Evolutionary conservation across 768 basidiomycete genomes (phyloP).

Genomic region (Suillus subalutaceus): DNA sequence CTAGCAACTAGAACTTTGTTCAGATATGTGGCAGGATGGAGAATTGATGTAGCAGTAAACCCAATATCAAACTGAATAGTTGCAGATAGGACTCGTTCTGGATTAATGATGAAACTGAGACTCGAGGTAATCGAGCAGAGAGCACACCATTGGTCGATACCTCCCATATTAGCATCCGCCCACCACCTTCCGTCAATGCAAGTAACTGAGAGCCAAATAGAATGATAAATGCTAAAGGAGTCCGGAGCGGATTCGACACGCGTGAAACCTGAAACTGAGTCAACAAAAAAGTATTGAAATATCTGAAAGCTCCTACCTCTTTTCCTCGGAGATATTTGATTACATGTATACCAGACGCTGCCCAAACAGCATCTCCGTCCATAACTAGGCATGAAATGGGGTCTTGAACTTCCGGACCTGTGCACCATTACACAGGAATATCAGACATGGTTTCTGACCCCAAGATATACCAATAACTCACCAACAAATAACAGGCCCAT

Average conservation of each 20-base stretch:
- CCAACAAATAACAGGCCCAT: constrained; percentile 94
- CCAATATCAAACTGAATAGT: constrained; percentile 78
- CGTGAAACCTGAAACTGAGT: constrained; percentile 46
- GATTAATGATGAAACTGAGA: constrained; percentile 10
- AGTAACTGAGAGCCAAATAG: constrained; percentile 84
- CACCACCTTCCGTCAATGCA: constrained; percentile 78
- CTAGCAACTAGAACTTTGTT: constrained; percentile 93
- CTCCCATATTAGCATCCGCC: constrained; percentile 79
- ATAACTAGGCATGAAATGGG: constrained; percentile 77
- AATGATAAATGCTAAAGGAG: constrained; percentile 61
- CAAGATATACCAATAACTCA: constrained; percentile 44
- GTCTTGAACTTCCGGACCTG: constrained; percentile 82
- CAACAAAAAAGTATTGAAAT: constrained; percentile 4
- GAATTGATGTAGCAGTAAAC: constrained; percentile 82
- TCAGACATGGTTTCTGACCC: constrained; percentile 4
- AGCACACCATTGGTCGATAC: constrained; percentile 57
- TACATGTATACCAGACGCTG: constrained; percentile 64
- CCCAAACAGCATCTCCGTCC: constrained; percentile 88
- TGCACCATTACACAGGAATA: constrained; percentile 10
- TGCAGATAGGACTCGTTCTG: constrained; percentile 37
- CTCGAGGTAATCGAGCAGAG: neutral
- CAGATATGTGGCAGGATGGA: constrained; percentile 95
- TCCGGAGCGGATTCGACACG: constrained; percentile 65
- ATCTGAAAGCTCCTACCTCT: constrained; percentile 52
- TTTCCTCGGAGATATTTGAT: constrained; percentile 88